Percentiles rank a stretch among this genome's conserved stretches.
These are phyloP conservation scores for Bocquillonia castaneifolia DNA, from an alignment of 441 rosid genomes.

Conservation along the genomic window DNA sequence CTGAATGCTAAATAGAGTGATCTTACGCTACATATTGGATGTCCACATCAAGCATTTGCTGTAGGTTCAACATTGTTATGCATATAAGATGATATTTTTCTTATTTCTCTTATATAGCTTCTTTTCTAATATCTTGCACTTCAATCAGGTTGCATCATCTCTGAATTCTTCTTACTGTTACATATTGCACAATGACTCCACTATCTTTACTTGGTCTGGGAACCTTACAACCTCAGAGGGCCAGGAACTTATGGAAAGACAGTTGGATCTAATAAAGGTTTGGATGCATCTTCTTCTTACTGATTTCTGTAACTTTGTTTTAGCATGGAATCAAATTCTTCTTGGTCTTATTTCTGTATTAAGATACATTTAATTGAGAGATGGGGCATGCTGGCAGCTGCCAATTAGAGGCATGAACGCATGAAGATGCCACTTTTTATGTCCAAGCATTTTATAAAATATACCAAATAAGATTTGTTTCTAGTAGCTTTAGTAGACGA, in stretches of 20 bases:
- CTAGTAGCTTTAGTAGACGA: neutral
- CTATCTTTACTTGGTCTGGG: conserved; percentile 89
- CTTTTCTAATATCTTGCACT: conserved; percentile 7
- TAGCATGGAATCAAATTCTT: neutral
- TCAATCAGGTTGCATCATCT: conserved; percentile 68
- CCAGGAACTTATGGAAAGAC: conserved; percentile 85
- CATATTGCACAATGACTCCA: conserved; percentile 70
- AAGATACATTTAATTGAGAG: neutral
- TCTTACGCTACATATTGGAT: neutral
- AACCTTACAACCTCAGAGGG: conserved; percentile 73
- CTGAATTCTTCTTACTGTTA: conserved; percentile 90
- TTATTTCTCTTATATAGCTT: neutral
- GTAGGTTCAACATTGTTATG: neutral
- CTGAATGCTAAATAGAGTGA: neutral
- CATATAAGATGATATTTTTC: conserved; percentile 10
- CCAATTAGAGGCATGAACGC: neutral
- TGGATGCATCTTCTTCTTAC: conserved; percentile 16
- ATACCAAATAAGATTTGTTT: neutral
- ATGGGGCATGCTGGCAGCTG: neutral
- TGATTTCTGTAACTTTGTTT: conserved; percentile 18
- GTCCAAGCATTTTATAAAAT: neutral
- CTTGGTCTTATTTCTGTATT: neutral
- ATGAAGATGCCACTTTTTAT: neutral
- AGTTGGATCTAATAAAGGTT: conserved; percentile 90
- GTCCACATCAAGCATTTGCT: neutral